Evolutionary conservation across 345 rosid genomes (phyloP).

Genomic region (Populus tremula): DNA sequence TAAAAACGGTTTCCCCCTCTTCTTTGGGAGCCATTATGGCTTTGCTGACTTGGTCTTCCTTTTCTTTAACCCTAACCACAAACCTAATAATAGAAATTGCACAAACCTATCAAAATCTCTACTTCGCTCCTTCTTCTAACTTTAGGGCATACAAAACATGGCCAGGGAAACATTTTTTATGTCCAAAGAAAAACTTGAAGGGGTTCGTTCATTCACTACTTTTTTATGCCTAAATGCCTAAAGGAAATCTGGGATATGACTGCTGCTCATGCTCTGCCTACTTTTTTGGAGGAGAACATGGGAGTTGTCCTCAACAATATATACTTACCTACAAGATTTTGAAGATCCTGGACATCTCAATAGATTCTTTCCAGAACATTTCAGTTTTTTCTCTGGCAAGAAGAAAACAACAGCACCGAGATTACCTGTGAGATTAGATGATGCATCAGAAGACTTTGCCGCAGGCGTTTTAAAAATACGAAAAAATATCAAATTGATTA

Average conservation of each 20-base stretch:
- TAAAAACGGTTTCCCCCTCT: constrained; percentile 9
- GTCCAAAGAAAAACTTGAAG: not conserved
- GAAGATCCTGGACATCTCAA: too few relatives aligned
- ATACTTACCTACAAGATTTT: too few relatives aligned
- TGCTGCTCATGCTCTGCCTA: not conserved
- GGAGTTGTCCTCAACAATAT: too few relatives aligned
- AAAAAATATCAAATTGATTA: too few relatives aligned
- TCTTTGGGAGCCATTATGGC: not conserved
- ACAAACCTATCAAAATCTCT: not conserved
- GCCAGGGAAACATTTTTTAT: not conserved
- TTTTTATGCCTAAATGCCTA: not conserved
- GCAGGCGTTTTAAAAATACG: too few relatives aligned
- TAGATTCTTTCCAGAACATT: too few relatives aligned
- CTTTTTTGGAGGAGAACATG: not conserved
- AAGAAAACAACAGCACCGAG: too few relatives aligned
- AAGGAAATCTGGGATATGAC: not conserved
- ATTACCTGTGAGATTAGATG: too few relatives aligned
- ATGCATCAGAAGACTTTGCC: too few relatives aligned
- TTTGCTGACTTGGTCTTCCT: constrained; percentile 32
- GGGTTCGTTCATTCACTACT: not conserved
- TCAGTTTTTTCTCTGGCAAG: too few relatives aligned
- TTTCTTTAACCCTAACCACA: constrained; percentile 1
- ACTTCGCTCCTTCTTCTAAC: not conserved
- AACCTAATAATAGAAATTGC: too few relatives aligned
- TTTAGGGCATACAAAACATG: not conserved